Percentiles rank a stretch among this genome's conserved stretches.
phyloP scores from a whole-genome alignment of 345 rosid species.

The Limnanthes douglasii region DNA sequence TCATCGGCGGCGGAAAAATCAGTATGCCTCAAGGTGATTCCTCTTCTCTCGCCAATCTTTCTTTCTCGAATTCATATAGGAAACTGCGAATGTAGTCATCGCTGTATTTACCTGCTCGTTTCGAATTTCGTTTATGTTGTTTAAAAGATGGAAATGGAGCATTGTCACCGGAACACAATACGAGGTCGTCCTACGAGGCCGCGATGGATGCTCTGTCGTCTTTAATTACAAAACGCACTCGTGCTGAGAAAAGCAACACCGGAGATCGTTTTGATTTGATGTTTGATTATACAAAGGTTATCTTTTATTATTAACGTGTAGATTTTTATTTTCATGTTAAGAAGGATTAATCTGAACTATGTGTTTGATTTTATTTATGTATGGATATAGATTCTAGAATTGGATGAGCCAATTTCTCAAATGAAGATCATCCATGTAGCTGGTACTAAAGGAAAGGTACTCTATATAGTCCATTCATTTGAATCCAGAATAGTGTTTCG shows the following conservation, averaged over 20 bases:
- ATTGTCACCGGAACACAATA: conserved; percentile 2
- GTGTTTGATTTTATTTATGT: neutral
- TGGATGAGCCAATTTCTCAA: conserved; percentile 57
- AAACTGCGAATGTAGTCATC: too few relatives aligned
- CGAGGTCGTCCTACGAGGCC: conserved; percentile 33
- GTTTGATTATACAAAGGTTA: conserved; percentile 76
- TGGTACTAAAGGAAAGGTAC: conserved; percentile 98
- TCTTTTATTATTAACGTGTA: neutral
- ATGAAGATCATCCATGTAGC: conserved; percentile 95
- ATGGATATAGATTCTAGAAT: conserved; percentile 45
- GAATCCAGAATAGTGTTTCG: too few relatives aligned
- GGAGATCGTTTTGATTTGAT: conserved; percentile 81
- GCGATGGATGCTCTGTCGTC: conserved; percentile 83
- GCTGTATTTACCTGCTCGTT: too few relatives aligned
- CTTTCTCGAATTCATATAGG: too few relatives aligned
- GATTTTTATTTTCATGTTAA: neutral
- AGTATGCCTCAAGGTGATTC: too few relatives aligned
- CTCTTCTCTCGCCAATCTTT: too few relatives aligned
- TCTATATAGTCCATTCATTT: too few relatives aligned
- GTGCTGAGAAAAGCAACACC: conserved; percentile 74
- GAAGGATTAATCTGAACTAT: too few relatives aligned
- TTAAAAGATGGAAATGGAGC: conserved; percentile 20
- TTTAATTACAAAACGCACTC: conserved; percentile 69
- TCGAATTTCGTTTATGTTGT: too few relatives aligned
- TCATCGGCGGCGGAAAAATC: too few relatives aligned